A percentile compares a stretch with the other conserved stretches of the same genome.
Evolutionary conservation across 768 basidiomycete genomes (phyloP).

Genomic region (Cubamyces sp.): DNA sequence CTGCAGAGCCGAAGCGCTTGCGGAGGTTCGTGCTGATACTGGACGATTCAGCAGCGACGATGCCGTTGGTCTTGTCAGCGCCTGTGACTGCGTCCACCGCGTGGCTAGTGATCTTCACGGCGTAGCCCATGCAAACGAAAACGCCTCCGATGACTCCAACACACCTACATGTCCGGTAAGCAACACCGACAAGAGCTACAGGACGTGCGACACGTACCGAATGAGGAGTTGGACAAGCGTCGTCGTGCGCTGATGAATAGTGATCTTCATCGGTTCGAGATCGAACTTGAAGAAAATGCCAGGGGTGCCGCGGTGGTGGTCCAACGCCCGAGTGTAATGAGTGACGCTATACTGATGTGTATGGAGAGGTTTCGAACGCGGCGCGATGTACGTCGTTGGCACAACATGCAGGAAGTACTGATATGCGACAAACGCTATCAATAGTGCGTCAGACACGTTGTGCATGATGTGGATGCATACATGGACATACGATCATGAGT

Average conservation of each 20-base stretch:
- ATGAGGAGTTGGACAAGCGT: conserved; percentile 81
- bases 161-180: conserved; percentile 43
- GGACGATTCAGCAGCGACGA: conserved; percentile 69
- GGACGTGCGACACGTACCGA: conserved; percentile 41
- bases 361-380: conserved; percentile 61
- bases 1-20: conserved; percentile 69
- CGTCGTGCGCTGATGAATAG: conserved; percentile 88
- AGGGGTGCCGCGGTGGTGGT: conserved; percentile 79
- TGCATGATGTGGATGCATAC: not conserved
- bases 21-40: conserved; percentile 58
- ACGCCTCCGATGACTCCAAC: conserved; percentile 95
- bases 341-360: conserved; percentile 95
- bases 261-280: conserved; percentile 85
- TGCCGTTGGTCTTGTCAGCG: conserved; percentile 51
- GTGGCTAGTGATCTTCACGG: conserved; percentile 57
- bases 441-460: not conserved
- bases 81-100: conserved; percentile 69
- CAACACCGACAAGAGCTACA: not conserved
- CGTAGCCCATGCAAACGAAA: conserved; percentile 84
- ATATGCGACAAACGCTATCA: conserved; percentile 81
- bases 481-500: conserved; percentile 63
- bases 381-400: conserved; percentile 89
- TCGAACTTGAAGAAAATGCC: conserved; percentile 99
- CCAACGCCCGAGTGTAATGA: conserved; percentile 79
- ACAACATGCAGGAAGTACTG: conserved; percentile 97